Evolutionary conservation across 148 eudicot species (phyloP), one percentile per base, ranked within the genome.

Genomic region (Chenopodium album): DNA sequence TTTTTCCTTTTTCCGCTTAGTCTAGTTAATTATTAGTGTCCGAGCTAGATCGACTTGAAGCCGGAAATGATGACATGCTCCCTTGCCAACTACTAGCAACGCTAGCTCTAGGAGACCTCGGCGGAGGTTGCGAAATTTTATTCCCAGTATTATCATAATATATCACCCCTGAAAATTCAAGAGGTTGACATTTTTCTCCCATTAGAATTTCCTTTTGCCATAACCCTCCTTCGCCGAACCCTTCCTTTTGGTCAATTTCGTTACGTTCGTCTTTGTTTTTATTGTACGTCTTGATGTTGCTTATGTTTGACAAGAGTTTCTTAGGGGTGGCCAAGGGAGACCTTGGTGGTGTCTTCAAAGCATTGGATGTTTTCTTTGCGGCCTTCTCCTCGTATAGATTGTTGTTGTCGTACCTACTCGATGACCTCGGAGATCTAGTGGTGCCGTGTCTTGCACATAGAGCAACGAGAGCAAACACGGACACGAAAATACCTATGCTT

Each of bases 111-210:
- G 95, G 95, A 19, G 95, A 91, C 77, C 89, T 89, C 1, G 92
- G 92, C 1, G 91, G 92, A 26, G 92, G 76, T 81, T 94, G 93
- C 37, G 90, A 71, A 31, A 91, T 76, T 67, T 80, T 81, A 31
- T 87, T 85, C 2, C 94, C 95, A 60, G 46, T 76, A 69, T 77
- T 84, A 87, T 94, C 94, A 74, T 94, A 94, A 80, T 89, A 92
- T 72, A 94, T 91, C 7, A 90, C 95, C 20, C 95, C 98, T 5
- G 94, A 89, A 83, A 90, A 92, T 73, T 91, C 92, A 19, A 88
- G 92, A 6, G 95, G 98, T 74, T 89, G 95, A 74, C 97, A 94
- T 82, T 90, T 94, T 47, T 92, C 95, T 0, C 98, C 98, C 95
- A 94, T 92, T 83, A 92, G 73, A 1, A 94, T 94, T 9, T 86